Evolutionary conservation across 2,329 filamentous ascomycete genomes (phyloP).

Genomic region (Curvularia sp.): DNA sequence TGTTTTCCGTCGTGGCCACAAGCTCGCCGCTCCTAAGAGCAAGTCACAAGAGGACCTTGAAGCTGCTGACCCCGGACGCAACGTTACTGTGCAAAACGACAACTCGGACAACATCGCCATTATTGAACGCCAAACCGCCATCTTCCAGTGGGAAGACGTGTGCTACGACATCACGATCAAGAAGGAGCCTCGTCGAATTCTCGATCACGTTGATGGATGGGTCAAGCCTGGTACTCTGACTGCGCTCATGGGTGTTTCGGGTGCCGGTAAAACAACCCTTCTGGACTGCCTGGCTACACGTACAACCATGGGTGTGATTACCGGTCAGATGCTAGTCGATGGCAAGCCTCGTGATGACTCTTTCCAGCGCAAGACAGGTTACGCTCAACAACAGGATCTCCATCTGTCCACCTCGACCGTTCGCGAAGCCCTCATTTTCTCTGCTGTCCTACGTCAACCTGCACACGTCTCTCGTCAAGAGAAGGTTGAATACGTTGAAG

Average conservation of each 20-base stretch:
- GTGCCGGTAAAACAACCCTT: slow-evolving; percentile 93
- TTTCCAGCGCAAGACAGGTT: slow-evolving; percentile 85
- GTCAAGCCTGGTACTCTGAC: slow-evolving; percentile 88
- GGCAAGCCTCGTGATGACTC: slow-evolving; percentile 75
- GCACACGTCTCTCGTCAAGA: slow-evolving; percentile 73
- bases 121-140: slow-evolving; percentile 70
- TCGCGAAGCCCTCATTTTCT: slow-evolving; percentile 86
- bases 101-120: slow-evolving; percentile 53
- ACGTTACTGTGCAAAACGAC: slow-evolving; percentile 46
- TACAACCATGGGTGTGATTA: slow-evolving; percentile 86
- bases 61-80: slow-evolving; percentile 39
- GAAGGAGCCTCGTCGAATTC: slow-evolving; percentile 72
- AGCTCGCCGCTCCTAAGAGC: slow-evolving; percentile 55
- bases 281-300: slow-evolving; percentile 85
- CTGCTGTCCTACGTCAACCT: slow-evolving; percentile 83
- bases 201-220: slow-evolving; percentile 90
- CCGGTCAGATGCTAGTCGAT: slow-evolving; percentile 85
- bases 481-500: slow-evolving; percentile 85
- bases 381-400: slow-evolving; percentile 91
- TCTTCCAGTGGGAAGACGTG: slow-evolving; percentile 87
- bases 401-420: slow-evolving; percentile 86
- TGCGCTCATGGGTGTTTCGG: slow-evolving; percentile 88
- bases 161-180: slow-evolving; percentile 85
- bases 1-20: slow-evolving; percentile 57
- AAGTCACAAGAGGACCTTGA: slow-evolving; percentile 53